Percentiles rank a stretch among this genome's conserved stretches.
phyloP scores from a whole-genome alignment of 257 asterid genomes.

The Gentiana straminea region DNA sequence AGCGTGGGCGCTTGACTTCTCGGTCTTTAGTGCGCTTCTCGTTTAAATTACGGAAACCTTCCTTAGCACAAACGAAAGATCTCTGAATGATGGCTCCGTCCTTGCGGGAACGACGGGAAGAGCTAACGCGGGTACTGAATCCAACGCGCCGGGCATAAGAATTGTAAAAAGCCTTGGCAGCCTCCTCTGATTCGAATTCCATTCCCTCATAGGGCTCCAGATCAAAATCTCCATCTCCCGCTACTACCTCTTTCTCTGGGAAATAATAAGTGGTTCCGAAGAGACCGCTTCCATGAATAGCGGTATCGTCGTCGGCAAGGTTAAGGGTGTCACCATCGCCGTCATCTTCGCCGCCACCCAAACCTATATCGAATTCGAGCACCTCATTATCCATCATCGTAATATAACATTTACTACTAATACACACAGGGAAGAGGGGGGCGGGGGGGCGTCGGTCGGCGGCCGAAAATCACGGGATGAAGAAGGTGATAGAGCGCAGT shows the following conservation, averaged over 20 bases:
- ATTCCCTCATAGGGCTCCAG: constrained; percentile 94
- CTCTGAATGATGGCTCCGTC: constrained; percentile 98
- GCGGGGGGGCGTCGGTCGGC: no score
- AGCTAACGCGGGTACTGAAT: constrained; percentile 97
- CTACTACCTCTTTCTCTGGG: constrained; percentile 39
- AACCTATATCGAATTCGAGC: constrained; percentile 70
- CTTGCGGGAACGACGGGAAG: constrained; percentile 95
- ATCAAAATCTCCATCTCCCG: constrained; percentile 20
- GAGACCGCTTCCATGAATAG: constrained; percentile 33
- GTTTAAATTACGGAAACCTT: constrained; percentile 88
- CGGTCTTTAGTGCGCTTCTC: constrained; percentile 87
- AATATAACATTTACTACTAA: no score
- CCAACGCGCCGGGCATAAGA: constrained; percentile 92
- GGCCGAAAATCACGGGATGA: no score
- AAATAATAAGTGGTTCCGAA: constrained; percentile 22
- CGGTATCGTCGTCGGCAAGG: constrained; percentile 37
- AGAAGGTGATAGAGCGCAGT: no score
- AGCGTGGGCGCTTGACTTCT: constrained; percentile 83
- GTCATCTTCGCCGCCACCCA: constrained; percentile 39
- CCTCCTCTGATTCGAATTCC: constrained; percentile 98
- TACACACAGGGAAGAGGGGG: no score
- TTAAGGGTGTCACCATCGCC: constrained; percentile 22
- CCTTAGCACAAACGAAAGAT: constrained; percentile 94
- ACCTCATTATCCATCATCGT: constrained; percentile 56
- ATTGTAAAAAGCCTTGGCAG: constrained; percentile 93